phyloP scores from a whole-genome alignment of 805 yeast genomes.

The Zygosaccharomyces kombuchaensis region DNA sequence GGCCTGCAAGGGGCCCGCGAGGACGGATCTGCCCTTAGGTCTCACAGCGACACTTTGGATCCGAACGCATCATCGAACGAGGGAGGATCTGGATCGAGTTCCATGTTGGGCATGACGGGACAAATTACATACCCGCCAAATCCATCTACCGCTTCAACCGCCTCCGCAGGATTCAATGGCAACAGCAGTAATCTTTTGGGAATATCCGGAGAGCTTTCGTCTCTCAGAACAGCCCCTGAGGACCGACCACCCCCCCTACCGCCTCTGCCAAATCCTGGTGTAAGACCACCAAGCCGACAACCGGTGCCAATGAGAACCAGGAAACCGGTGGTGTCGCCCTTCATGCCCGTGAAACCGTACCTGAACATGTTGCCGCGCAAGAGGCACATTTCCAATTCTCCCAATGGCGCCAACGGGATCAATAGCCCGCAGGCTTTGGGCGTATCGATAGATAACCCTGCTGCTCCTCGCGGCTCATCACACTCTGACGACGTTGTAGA shows the following conservation, averaged over 20 bases:
- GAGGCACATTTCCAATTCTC: constrained; percentile 18
- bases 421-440: constrained; percentile 4
- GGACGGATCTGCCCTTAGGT: background rate
- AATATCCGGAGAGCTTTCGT: constrained; percentile 4
- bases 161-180: background rate
- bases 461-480: background rate
- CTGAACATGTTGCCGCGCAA: constrained; percentile 28
- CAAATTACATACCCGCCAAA: constrained; percentile 8
- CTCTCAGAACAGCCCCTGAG: background rate
- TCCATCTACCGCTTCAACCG: background rate
- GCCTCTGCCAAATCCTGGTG: constrained; percentile 11
- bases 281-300: constrained; percentile 1
- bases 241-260: constrained; percentile 13
- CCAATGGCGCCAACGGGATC: constrained; percentile 1
- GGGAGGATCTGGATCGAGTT: constrained; percentile 1
- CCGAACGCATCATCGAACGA: constrained; percentile 1
- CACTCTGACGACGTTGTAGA: constrained; percentile 23
- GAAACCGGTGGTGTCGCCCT: constrained; percentile 28
- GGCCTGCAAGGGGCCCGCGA: background rate
- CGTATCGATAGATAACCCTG: constrained; percentile 7
- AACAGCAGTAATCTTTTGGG: constrained; percentile 1
- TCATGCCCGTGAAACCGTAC: constrained; percentile 33
- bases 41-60: constrained; percentile 3
- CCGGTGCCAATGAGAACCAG: constrained; percentile 13
- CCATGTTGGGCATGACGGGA: constrained; percentile 14